Conservation (phyloP, 768 basidiomycete genomes). For the Coprinopsis cinerea region DNA sequence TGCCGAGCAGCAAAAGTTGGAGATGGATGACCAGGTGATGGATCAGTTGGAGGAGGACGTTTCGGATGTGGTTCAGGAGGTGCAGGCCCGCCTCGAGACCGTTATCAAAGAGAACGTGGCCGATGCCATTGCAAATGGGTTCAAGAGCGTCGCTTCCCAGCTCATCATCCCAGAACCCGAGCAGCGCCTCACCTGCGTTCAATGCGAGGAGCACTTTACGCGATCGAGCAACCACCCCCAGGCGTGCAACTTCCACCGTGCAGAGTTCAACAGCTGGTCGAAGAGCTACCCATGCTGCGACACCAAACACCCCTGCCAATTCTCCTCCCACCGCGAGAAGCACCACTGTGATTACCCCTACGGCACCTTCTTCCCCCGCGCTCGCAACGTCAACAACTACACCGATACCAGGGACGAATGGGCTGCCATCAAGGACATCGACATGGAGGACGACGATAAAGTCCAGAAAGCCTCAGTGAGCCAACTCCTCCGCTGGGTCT, state of each 20-base stretch:
- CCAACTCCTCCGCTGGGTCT: constrained; percentile 30
- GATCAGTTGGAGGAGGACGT: constrained; percentile 32
- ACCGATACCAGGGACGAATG: constrained; percentile 29
- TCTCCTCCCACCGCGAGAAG: constrained; percentile 27
- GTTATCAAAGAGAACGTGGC: constrained; percentile 28
- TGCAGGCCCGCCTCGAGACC: constrained; percentile 24
- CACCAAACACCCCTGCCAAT: constrained; percentile 29
- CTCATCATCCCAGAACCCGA: constrained; percentile 29
- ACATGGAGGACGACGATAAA: constrained; percentile 26
- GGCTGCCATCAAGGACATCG: constrained; percentile 28
- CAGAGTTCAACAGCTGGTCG: constrained; percentile 28
- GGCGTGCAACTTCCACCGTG: constrained; percentile 34
- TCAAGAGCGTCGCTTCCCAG: constrained; percentile 30
- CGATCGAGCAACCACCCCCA: constrained; percentile 31
- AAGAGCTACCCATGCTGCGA: constrained; percentile 31
- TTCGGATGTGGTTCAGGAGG: constrained; percentile 27
- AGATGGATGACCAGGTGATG: constrained; percentile 35
- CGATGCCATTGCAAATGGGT: constrained; percentile 28
- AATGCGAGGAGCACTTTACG: constrained; percentile 33
- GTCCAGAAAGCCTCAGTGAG: constrained; percentile 24
- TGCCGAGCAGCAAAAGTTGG: constrained; percentile 28
- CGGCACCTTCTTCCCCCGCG: constrained; percentile 30
- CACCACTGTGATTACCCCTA: constrained; percentile 40
- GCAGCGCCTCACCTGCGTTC: constrained; percentile 32
- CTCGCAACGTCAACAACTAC: constrained; percentile 25